Base-by-base conservation (phyloP, 2,329 filamentous ascomycete species). In the Colletotrichum paranaense region DNA sequence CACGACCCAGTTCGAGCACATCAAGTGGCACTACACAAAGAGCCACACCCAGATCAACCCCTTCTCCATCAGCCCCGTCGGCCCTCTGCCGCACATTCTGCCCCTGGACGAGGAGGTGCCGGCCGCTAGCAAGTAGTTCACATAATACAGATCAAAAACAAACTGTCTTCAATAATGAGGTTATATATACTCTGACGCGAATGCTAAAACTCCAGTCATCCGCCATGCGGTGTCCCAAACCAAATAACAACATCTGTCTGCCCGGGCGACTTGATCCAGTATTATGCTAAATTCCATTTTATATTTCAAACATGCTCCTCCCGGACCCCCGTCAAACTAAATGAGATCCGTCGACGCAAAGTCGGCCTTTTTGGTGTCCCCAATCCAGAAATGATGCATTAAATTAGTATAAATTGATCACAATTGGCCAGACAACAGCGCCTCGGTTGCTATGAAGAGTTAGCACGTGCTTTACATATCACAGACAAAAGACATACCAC, bases 1-100 rank as follows among this genome's bases (percentile, higher is more conserved):
- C 64, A 97, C 95, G 74, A 97, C 95, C 26, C 90, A 98, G 82
- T 98, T 97, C 81, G 90, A 97, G 82, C 97, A 99, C 84, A 98
- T 98, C 86, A 98, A 97, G 90, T 93, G 86, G 82, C 91, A 92
- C 81, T 91, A 90, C 81, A 90, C 89, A 73, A 85, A 87, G 77
- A 91, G 88, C 76, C 89, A 91, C 78, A 87, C 86, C 11, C 88
- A 93, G 84, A 92, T 93, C 80, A 93, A 93, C 82, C 91, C 91
- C 19, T 82, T 86, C 62, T 86, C 87, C 52, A 97, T 99, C 80
- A 96, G 95, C 28, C 95, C 96, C 1, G 80, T 97, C 19, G 96
- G 96, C 0, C 96, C 97, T 5, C 78, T 95, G 79, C 95, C 95
- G 52, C 89, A 97, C 84, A 93, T 99, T 75, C 78, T 98, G 83